Evolutionary conservation across 2,329 filamentous ascomycete genomes (phyloP), one percentile per base, ranked within the genome.

Genomic region (Aspergillus quadricinctus): DNA sequence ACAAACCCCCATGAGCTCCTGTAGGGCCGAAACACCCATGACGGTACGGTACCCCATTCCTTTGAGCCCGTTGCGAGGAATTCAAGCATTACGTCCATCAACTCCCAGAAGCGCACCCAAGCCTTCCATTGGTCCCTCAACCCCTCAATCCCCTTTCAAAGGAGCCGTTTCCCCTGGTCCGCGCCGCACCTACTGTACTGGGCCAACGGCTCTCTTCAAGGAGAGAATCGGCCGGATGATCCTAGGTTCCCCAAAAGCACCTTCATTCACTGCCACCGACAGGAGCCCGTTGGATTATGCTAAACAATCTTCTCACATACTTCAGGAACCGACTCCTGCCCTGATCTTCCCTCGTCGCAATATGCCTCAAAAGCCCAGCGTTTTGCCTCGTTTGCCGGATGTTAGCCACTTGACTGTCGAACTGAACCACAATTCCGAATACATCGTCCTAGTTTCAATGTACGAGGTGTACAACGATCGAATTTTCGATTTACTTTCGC

Each of bases 381-480:
- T 81, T 2, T 78, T 94, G 4, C 90, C 92, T 1, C 85, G 88
- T 56, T 77, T 81, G 5, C 93, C 93, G 8, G 86, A 92, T 61
- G 84, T 96, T 52, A 85, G 86, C 72, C 80, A 86, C 52, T 78
- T 96, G 46, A 77, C 81, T 4, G 80, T 95, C 0, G 80, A 84
- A 0, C 79, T 85, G 49, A 88, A 92, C 59, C 79, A 81, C 1
- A 82, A 83, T 21, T 84, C 88, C 54, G 90, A 96, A 64, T 97
- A 97, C 65, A 88, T 89, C 4, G 86, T 99, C 53, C 79, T 99
- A 10, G 82, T 99, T 23, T 96, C 92, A 53, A 99, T 99, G 92
- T 97, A 97, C 74, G 94, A 99, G 73, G 93, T 99, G 1, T 97
- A 99, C 78, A 99, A 99, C 69, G 93, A 99, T 75, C 87, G 92